Conservation (phyloP, 2,329 filamentous ascomycete genomes). For the Diplodia scrobiculata region DNA sequence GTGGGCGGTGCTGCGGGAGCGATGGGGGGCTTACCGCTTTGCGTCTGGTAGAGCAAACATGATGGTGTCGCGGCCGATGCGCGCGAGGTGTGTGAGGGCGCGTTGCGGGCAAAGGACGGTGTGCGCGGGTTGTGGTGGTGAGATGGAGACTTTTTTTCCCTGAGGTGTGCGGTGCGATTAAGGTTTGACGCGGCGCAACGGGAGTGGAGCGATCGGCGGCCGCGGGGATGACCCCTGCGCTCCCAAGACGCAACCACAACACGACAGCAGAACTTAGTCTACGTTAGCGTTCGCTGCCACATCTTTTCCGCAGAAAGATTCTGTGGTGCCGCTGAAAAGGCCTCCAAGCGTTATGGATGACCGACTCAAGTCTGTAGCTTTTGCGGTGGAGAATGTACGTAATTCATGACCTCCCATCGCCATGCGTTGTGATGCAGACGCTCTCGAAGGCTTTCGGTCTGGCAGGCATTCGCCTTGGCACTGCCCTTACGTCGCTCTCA, state of each 20-base stretch:
- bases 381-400: too few species aligned
- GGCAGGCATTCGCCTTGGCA: conserved; percentile 87
- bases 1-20: neutral
- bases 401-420: too few species aligned
- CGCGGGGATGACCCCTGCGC: neutral
- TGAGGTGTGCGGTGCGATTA: conserved; percentile 1
- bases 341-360: too few species aligned
- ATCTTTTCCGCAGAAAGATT: too few species aligned
- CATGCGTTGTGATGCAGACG: conserved; percentile 78
- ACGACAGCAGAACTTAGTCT: too few species aligned
- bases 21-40: neutral
- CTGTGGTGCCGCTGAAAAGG: conserved; percentile 44
- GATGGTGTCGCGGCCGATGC: neutral
- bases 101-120: neutral
- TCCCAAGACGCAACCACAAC: neutral
- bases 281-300: too few species aligned
- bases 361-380: too few species aligned
- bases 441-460: conserved; percentile 97
- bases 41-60: conserved; percentile 13
- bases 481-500: conserved; percentile 73
- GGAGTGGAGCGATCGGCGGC: neutral
- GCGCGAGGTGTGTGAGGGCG: neutral
- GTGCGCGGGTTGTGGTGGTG: neutral
- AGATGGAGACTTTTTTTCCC: neutral
- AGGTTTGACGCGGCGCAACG: neutral